These are phyloP conservation scores for Magnusiomyces suaveolens DNA, from an alignment of 1,139 yeast species.

Conservation along the genomic window DNA sequence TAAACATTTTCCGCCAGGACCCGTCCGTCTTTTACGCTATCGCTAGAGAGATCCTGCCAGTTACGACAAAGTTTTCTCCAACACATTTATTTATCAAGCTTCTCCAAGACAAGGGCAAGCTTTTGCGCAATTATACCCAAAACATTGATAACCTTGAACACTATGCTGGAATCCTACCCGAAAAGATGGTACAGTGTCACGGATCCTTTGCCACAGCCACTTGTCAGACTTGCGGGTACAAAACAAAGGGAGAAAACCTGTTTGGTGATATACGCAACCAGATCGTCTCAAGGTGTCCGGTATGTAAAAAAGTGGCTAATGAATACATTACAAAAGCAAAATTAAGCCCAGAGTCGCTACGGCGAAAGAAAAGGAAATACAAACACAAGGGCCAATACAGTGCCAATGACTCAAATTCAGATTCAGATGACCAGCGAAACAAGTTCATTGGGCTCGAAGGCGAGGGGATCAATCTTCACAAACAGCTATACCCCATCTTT, in stretches of 20 bases:
- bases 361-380: not conserved
- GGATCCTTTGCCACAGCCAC: conserved; percentile 92
- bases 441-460: conserved; percentile 1
- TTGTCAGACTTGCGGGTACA: conserved; percentile 67
- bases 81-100: conserved; percentile 74
- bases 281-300: conserved; percentile 64
- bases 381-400: not conserved
- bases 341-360: not conserved
- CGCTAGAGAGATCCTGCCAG: conserved; percentile 81
- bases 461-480: conserved; percentile 9
- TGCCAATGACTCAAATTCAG: not conserved
- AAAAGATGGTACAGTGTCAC: conserved; percentile 82
- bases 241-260: conserved; percentile 58
- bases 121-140: conserved; percentile 84
- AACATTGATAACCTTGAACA: conserved; percentile 88
- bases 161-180: conserved; percentile 64
- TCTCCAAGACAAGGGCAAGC: conserved; percentile 67
- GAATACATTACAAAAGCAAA: not conserved
- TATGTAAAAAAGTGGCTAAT: conserved; percentile 35
- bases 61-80: conserved; percentile 56
- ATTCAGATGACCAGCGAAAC: not conserved
- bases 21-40: conserved; percentile 79
- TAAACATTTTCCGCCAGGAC: conserved; percentile 61
- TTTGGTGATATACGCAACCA: conserved; percentile 51
- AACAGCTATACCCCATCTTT: not conserved